Base-by-base conservation (phyloP, 2,329 filamentous ascomycete genomes). In the Akanthomyces dipterigenus region DNA sequence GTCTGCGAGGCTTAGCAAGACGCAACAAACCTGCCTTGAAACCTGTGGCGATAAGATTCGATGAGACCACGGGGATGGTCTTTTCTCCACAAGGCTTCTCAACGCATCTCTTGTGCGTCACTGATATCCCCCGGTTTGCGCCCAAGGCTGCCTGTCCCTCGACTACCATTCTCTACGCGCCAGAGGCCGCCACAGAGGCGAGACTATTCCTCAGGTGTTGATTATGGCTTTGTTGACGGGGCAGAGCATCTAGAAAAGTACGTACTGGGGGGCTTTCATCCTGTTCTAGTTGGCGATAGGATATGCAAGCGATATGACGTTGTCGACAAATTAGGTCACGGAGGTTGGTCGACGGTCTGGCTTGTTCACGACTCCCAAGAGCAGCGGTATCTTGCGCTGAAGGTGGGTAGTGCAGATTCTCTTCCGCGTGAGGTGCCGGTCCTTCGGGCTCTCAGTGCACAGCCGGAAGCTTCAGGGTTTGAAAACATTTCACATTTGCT, bases 321-420 rank as follows among this genome's bases (percentile, higher is more conserved):
- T 7, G 36, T 65, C 26, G 59, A 63, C n/a, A 66, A 64, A 57
- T 16, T 66, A 1, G 63, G 62, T 18, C 55, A 50, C 18, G 63
- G 63, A 16, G 38, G 42, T 1, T 63, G 42, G 40, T 63, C 63
- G 3, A 63, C 62, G 2, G 55, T 61, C 40, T 64, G 63, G 63
- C 51, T 66, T 1, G 63, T 54, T 16, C 59, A 55, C 57, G 59
- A 63, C 38, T 18, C 43, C 2, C 28, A n/a, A 18, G 18, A 38
- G 8, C n/a, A 49, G 20, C 43, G 31, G 16, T 58, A 58, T 28
- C 56, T 63, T 16, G 61, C 63, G 7, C n/a, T 62, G 8, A 63
- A 64, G 26, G 36, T 61, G 2, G 53, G 61, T 22, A 59, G 50
- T 7, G 57, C 63, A 46, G 57, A 59, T 31, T 55, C 61, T 16